A percentile compares a stretch with the other conserved stretches of the same genome.
These are phyloP conservation scores for Shiraia sp. DNA, from an alignment of 2,329 filamentous ascomycete genomes.

Conservation along the genomic window DNA sequence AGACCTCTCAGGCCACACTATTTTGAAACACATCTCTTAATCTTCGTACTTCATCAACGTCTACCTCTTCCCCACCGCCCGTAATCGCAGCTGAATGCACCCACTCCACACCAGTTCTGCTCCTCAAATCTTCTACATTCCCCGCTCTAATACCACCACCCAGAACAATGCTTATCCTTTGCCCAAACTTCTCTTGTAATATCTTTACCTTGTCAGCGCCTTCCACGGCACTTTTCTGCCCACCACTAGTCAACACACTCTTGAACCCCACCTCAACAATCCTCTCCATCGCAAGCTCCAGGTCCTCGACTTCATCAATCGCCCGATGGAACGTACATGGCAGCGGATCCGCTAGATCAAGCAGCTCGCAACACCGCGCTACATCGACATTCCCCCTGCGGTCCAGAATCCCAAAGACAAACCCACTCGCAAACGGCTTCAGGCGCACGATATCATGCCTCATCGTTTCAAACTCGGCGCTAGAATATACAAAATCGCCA, in stretches of 20 bases:
- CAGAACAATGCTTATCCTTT: conserved; percentile 51
- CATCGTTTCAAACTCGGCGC: conserved; percentile 51
- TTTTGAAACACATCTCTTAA: conserved; percentile 9
- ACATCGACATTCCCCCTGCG: conserved; percentile 43
- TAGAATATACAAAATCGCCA: conserved; percentile 51
- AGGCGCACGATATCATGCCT: conserved; percentile 44
- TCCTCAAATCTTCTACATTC: conserved; percentile 47
- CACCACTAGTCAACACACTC: conserved; percentile 55
- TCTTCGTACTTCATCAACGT: conserved; percentile 30
- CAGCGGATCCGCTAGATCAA: conserved; percentile 46
- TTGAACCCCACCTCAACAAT: conserved; percentile 52
- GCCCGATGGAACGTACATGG: conserved; percentile 61
- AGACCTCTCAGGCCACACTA: too few relatives aligned
- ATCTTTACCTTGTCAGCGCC: conserved; percentile 40
- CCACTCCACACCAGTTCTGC: conserved; percentile 34
- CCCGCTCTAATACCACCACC: conserved; percentile 55
- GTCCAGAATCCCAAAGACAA: conserved; percentile 57
- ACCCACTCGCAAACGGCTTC: conserved; percentile 49
- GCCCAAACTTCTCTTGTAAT: conserved; percentile 34
- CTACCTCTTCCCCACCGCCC: conserved; percentile 34
- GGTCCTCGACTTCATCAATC: conserved; percentile 50
- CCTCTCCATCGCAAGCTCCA: conserved; percentile 37
- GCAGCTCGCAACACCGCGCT: conserved; percentile 47
- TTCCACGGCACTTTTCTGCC: conserved; percentile 38
- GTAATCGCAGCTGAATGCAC: conserved; percentile 53